Percentiles rank a stretch among this genome's conserved stretches.
Conservation (phyloP, 2,329 filamentous ascomycete species). For the Penicillium sp. region DNA sequence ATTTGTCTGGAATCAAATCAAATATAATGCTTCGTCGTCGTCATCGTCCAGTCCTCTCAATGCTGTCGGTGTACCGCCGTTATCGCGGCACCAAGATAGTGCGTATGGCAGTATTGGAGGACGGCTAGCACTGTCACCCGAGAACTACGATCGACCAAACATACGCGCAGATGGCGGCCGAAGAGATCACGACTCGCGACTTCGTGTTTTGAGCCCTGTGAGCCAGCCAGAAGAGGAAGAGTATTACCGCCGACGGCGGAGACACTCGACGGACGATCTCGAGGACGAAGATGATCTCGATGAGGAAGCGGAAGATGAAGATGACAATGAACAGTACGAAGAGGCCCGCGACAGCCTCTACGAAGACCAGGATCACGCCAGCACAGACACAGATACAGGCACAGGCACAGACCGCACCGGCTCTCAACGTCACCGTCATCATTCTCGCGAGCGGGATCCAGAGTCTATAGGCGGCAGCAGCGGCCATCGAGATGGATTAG, state of each 20-base stretch:
- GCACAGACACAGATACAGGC: slow-evolving; percentile 24
- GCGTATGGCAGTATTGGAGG: slow-evolving; percentile 34
- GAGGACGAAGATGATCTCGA: slow-evolving; percentile 27
- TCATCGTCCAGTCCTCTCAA: slow-evolving; percentile 41
- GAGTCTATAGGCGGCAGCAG: slow-evolving; percentile 9
- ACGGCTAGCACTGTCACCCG: slow-evolving; percentile 31
- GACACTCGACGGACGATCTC: slow-evolving; percentile 37
- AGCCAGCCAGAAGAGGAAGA: slow-evolving; percentile 66
- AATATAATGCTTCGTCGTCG: slow-evolving; percentile 66
- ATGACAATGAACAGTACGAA: slow-evolving; percentile 35
- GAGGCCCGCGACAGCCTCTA: slow-evolving; percentile 34
- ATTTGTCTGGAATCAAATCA: slow-evolving; percentile 98
- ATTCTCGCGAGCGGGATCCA: slow-evolving; percentile 6
- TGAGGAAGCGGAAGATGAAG: slow-evolving; percentile 34
- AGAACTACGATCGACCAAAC: slow-evolving; percentile 34
- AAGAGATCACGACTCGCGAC: slow-evolving; percentile 42
- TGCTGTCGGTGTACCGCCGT: slow-evolving; percentile 25
- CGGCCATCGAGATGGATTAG: slow-evolving; percentile 53
- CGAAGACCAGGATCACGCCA: slow-evolving; percentile 39
- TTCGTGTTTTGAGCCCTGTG: slow-evolving; percentile 75
- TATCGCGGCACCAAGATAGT: slow-evolving; percentile 29
- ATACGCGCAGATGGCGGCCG: slow-evolving; percentile 6
- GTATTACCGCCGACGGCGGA: slow-evolving; percentile 35
- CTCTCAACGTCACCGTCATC: slow-evolving; percentile 13
- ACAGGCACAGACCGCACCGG: slow-evolving; percentile 22